Base-by-base conservation (phyloP, 345 rosid species). In the Limnanthes douglasii region DNA sequence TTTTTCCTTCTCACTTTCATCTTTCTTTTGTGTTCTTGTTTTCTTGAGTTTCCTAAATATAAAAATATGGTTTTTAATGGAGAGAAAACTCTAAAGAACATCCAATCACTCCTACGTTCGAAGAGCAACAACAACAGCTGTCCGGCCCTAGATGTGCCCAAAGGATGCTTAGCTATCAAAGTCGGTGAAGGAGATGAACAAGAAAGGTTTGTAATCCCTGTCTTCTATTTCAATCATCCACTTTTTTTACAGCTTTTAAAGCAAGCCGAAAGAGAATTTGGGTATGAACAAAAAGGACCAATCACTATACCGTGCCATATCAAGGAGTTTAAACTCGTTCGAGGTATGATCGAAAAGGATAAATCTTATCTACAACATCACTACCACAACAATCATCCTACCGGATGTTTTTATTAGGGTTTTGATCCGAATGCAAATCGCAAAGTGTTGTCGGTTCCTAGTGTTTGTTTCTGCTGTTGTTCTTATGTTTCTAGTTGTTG, bases 351-450 rank as follows among this genome's bases (percentile, higher is more conserved):
- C 31, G 86, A 72, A 27, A 62, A 54, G 50, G 93, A 80, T 31
- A 65, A 53, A 6, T 61, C 76, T 34, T 40, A 62, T 22, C 53
- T 57, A 28, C 66, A 75, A 17, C 69, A 72, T 9, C 57, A 31
- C 49, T 34, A 57, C 28, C 44, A 48, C 32, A 48, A 41, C 26
- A 34, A 42, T 19, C 52, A 63, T 39, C 69, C 48, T 46, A 53
- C 56, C 18, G 78, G 78, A 1, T 79, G 92, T 57, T 79, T 75
- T n/a, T n/a, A n/a, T n/a, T 57, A 75, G 81, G 64, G 73, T 63
- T n/a, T 43, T 65, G 70, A 65, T 29, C 36, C 4, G 43, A 10
- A 7, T 45, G 10, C 3, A 5, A 23, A 12, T 16, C 8, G 30
- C 2, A 6, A 26, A 12, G 11, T 26, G 2, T 6, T 6, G 3